phyloP scores from a whole-genome alignment of 140 eudicot species.

The Cichorium intybus region DNA sequence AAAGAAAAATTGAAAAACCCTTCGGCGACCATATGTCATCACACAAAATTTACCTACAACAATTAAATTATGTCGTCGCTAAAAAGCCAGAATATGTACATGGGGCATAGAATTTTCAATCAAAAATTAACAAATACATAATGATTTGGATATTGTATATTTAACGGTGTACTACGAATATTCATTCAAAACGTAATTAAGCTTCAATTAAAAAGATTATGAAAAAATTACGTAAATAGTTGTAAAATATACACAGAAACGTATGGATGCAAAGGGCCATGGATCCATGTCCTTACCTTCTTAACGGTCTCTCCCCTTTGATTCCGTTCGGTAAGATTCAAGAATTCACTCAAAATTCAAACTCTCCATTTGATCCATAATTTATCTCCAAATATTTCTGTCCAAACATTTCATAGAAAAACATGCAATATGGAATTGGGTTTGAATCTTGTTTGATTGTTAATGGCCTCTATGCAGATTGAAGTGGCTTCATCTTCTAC shows the following conservation, averaged over 20 bases:
- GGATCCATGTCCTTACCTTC: constrained; percentile 6
- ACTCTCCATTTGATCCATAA: constrained; percentile 9
- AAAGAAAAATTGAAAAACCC: too few relatives aligned
- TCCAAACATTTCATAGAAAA: neutral
- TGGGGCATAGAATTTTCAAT: too few relatives aligned
- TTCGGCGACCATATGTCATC: too few relatives aligned
- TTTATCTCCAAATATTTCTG: neutral
- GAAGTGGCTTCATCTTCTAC: constrained; percentile 35
- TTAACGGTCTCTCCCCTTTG: constrained; percentile 26
- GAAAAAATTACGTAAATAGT: neutral
- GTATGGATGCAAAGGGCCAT: constrained; percentile 10
- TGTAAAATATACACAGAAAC: constrained; percentile 13
- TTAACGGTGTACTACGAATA: too few relatives aligned
- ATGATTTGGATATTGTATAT: too few relatives aligned
- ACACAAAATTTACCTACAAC: too few relatives aligned
- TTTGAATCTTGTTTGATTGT: constrained; percentile 9
- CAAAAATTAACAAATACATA: too few relatives aligned
- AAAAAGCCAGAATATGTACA: too few relatives aligned
- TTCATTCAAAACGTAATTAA: too few relatives aligned
- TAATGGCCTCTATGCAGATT: constrained; percentile 32
- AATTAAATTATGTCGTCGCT: too few relatives aligned
- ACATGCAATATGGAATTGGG: neutral
- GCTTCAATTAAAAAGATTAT: too few relatives aligned
- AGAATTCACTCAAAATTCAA: constrained; percentile 8
- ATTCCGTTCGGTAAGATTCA: constrained; percentile 6